Evolutionary conservation across 2,329 filamentous ascomycete genomes (phyloP), one percentile per base, ranked within the genome.

Genomic region (Epichloe glyceriae): DNA sequence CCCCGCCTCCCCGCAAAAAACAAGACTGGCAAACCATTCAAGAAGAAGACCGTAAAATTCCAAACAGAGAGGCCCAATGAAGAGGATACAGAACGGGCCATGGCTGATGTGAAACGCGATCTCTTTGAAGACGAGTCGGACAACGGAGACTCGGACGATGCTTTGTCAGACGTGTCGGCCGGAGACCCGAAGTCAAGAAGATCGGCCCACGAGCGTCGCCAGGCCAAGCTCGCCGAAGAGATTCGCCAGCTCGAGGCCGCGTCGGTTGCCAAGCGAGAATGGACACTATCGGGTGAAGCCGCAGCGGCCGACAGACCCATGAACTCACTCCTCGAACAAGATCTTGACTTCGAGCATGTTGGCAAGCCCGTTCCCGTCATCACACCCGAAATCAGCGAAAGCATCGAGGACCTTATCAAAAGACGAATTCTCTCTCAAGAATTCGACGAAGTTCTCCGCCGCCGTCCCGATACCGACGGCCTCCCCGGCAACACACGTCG

Each of bases 331-430:
- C 79, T 98, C 1, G 90, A 97, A 63, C 82, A 97, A 69, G 89
- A 97, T 60, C 78, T 98, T 26, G 91, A 97, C 57, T 98, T 97
- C 63, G 93, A 98, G 69, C 83, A 94, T 60, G 82, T 88, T 20
- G 93, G 93, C 62, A 98, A 97, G 66, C 91, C 93, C 0, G 85
- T 97, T 0, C 88, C 91, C 1, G 86, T 97, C 54, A 89, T 96
- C 64, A 97, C 93, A 0, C 84, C 87, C 41, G 90, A 96, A 66
- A 76, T 94, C 40, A 94, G 83, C 50, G 90, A 96, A 66, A 83
- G 83, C 59, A 94, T 98, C 52, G 93, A 98, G 68, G 85, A 87
- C 35, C 78, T 98, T 53, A 90, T 98, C 71, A 97, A 97, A 70
- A 82, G 88, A 39, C 85, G 93, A 47, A 96, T 98, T 58, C 71